A percentile compares a stretch with the other conserved stretches of the same genome.
Evolutionary conservation across 2,329 filamentous ascomycete genomes (phyloP).

Genomic region (Aureobasidium uvarum): DNA sequence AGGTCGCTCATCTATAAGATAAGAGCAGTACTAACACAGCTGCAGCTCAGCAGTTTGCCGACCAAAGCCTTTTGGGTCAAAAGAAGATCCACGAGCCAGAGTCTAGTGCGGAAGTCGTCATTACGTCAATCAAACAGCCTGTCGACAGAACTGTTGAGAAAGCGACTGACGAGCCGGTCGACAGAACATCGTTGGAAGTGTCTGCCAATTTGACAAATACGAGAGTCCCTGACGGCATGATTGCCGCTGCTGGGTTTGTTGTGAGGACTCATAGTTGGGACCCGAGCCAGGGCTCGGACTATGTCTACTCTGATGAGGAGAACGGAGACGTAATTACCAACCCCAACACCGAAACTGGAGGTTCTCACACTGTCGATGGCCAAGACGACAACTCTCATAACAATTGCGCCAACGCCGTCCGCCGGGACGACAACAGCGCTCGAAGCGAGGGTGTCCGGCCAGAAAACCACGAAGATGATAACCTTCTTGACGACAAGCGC

Average conservation of each 20-base stretch:
- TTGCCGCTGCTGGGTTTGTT: background rate
- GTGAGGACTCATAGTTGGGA: background rate
- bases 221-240: too few species aligned
- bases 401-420: background rate
- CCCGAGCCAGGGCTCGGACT: background rate
- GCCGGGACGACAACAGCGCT: background rate
- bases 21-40: background rate
- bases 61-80: background rate
- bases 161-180: background rate
- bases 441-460: background rate
- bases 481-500: background rate
- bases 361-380: too few species aligned
- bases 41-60: background rate
- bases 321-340: fast-evolving
- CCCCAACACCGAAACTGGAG: background rate
- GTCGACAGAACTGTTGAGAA: background rate
- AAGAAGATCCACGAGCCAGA: background rate
- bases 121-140: background rate
- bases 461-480: too few species aligned
- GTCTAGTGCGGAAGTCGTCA: too few species aligned
- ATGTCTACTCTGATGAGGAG: background rate
- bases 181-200: too few species aligned
- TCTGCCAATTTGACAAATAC: too few species aligned
- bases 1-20: background rate
- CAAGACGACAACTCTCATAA: background rate